Evolutionary conservation across 2,329 filamentous ascomycete species (phyloP).

Genomic region (Gyromitra esculenta): DNA sequence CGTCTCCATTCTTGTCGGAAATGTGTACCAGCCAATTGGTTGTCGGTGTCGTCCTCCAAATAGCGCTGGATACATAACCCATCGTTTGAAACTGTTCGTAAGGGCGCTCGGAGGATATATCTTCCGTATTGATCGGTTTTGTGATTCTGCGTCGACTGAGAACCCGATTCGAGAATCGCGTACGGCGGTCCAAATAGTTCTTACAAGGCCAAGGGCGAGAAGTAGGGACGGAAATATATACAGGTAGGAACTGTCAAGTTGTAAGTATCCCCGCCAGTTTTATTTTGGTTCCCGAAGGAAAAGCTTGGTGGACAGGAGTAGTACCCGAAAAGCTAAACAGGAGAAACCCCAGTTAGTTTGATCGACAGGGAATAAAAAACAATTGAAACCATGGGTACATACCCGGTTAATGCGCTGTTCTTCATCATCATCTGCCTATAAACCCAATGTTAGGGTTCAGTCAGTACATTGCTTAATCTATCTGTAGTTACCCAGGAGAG

Average conservation of each 20-base stretch:
- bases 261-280: not conserved
- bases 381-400: conserved; percentile 17
- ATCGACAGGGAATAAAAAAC: not conserved
- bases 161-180: conserved; percentile 51
- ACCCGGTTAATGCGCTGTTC: conserved; percentile 44
- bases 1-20: conserved; percentile 52
- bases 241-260: conserved; percentile 45
- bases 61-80: conserved; percentile 51
- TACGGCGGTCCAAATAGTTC: conserved; percentile 51
- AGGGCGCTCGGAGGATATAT: conserved; percentile 43
- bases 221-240: conserved; percentile 54
- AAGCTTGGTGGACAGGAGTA: conserved; percentile 5
- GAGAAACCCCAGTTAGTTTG: conserved; percentile 13
- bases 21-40: conserved; percentile 56
- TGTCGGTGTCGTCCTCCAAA: conserved; percentile 55
- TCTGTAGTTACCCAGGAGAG: not conserved
- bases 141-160: conserved; percentile 53
- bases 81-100: conserved; percentile 47
- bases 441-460: not conserved
- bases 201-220: conserved; percentile 46
- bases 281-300: not conserved
- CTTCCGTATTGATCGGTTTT: conserved; percentile 7
- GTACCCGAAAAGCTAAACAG: conserved; percentile 37
- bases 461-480: conserved; percentile 16
- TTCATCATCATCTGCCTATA: conserved; percentile 21